These are phyloP conservation scores for Nicotiana benthamiana DNA, from an alignment of 257 asterid genomes.

Conservation along the genomic window DNA sequence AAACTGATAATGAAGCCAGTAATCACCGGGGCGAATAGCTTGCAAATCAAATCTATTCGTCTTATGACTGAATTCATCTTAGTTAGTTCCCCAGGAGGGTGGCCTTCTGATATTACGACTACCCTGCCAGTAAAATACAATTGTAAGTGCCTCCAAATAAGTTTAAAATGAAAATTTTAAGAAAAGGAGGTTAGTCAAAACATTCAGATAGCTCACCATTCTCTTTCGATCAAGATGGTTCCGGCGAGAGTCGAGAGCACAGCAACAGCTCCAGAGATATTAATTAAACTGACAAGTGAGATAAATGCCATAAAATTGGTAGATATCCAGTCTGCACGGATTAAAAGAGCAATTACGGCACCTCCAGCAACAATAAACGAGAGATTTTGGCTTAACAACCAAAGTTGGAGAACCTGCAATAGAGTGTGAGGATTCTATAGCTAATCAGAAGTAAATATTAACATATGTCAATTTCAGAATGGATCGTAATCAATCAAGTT, in stretches of 20 bases:
- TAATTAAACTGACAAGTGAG: constrained; percentile 42
- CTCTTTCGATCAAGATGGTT: constrained; percentile 87
- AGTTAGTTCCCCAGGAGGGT: constrained; percentile 43
- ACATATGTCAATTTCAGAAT: not conserved
- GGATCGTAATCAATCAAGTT: not conserved
- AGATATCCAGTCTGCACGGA: constrained; percentile 26
- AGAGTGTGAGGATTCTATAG: not conserved
- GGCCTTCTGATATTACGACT: constrained; percentile 82
- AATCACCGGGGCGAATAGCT: constrained; percentile 67
- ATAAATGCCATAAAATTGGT: constrained; percentile 33
- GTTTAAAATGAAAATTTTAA: not conserved
- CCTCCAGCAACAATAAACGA: constrained; percentile 79
- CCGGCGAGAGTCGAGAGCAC: constrained; percentile 89
- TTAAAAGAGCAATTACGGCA: constrained; percentile 61
- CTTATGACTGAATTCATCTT: constrained; percentile 77
- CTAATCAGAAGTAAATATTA: not conserved
- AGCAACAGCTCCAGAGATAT: constrained; percentile 68
- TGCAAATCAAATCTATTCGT: constrained; percentile 73
- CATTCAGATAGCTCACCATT: constrained; percentile 47
- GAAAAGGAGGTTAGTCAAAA: not conserved
- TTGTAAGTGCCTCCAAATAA: not conserved
- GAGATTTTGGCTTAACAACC: constrained; percentile 68
- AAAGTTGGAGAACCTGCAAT: constrained; percentile 53
- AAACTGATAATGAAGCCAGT: constrained; percentile 82
- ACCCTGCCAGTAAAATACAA: constrained; percentile 46